phyloP scores from a whole-genome alignment of 2,329 filamentous ascomycete species.

The Gaeumannomyces tritici region DNA sequence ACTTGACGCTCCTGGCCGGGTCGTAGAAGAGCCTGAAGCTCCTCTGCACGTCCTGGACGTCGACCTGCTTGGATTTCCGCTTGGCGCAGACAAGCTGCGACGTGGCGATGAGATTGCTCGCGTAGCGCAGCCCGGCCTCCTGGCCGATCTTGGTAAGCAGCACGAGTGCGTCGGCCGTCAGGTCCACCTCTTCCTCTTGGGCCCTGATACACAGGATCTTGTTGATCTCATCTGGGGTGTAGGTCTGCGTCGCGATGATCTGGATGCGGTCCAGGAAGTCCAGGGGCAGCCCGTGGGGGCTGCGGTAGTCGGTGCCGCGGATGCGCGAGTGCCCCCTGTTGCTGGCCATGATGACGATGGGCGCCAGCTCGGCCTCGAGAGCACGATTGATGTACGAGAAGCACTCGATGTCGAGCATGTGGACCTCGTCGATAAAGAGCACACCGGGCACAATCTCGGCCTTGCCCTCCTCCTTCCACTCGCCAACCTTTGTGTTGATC shows the following conservation, averaged over 20 bases:
- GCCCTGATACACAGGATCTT: slow-evolving; percentile 90
- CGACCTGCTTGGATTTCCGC: slow-evolving; percentile 74
- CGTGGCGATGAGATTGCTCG: slow-evolving; percentile 95
- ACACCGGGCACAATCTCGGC: slow-evolving; percentile 96
- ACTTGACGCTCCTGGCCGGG: slow-evolving; percentile 75
- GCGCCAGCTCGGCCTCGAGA: slow-evolving; percentile 86
- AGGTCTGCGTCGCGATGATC: slow-evolving; percentile 89
- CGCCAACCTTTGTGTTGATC: slow-evolving; percentile 97
- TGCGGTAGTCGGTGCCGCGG: slow-evolving; percentile 85
- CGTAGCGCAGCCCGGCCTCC: slow-evolving; percentile 86
- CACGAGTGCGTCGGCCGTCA: slow-evolving; percentile 81
- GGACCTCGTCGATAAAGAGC: slow-evolving; percentile 96
- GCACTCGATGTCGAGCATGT: slow-evolving; percentile 99
- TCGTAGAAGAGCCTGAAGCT: slow-evolving; percentile 95
- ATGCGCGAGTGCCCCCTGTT: slow-evolving; percentile 90
- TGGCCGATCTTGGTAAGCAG: slow-evolving; percentile 92
- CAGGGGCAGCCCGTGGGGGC: slow-evolving; percentile 85
- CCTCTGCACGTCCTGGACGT: slow-evolving; percentile 80
- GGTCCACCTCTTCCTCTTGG: slow-evolving; percentile 90
- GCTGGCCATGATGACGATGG: slow-evolving; percentile 98
- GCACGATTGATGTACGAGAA: slow-evolving; percentile 98
- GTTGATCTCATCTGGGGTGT: slow-evolving; percentile 74
- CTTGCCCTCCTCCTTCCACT: slow-evolving; percentile 99
- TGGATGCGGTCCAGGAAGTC: slow-evolving; percentile 95
- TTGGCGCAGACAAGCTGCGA: slow-evolving; percentile 82